Conservation (phyloP, 768 basidiomycete species). For the Tubosaeta brunneosetosa region DNA sequence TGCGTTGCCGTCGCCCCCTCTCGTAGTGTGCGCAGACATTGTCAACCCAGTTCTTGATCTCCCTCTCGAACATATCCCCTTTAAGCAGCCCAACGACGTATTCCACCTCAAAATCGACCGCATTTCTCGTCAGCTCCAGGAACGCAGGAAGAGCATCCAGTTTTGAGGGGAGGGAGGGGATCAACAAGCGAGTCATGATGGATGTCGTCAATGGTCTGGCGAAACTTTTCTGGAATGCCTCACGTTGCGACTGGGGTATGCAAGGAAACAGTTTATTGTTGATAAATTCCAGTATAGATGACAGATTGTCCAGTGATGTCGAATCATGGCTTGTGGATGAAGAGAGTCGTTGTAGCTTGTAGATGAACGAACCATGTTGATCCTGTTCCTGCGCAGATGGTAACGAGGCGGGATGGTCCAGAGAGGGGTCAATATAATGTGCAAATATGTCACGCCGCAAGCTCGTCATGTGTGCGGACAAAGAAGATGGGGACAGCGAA, state of each 20-base stretch:
- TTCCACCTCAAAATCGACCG: conserved; percentile 62
- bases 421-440: conserved; percentile 55
- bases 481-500: conserved; percentile 51
- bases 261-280: conserved; percentile 49
- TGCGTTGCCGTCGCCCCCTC: conserved; percentile 58
- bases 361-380: conserved; percentile 31
- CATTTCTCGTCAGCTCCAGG: conserved; percentile 50
- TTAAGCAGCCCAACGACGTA: conserved; percentile 49
- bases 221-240: conserved; percentile 52
- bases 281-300: conserved; percentile 59
- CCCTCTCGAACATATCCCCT: conserved; percentile 42
- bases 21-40: conserved; percentile 74
- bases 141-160: conserved; percentile 58
- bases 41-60: conserved; percentile 66
- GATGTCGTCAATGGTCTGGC: conserved; percentile 56
- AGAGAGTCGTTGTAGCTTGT: conserved; percentile 46
- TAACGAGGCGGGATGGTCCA: conserved; percentile 50
- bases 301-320: conserved; percentile 48
- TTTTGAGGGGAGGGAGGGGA: conserved; percentile 65
- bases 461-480: conserved; percentile 52
- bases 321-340: conserved; percentile 37
- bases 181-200: conserved; percentile 61
- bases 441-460: conserved; percentile 61
- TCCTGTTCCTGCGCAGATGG: conserved; percentile 33
- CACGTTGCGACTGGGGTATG: conserved; percentile 45